A percentile compares a stretch with the other conserved stretches of the same genome.
These are phyloP conservation scores for Cystoisospora suis DNA, from an alignment of 169 alveolate genomes.

Conservation along the genomic window DNA sequence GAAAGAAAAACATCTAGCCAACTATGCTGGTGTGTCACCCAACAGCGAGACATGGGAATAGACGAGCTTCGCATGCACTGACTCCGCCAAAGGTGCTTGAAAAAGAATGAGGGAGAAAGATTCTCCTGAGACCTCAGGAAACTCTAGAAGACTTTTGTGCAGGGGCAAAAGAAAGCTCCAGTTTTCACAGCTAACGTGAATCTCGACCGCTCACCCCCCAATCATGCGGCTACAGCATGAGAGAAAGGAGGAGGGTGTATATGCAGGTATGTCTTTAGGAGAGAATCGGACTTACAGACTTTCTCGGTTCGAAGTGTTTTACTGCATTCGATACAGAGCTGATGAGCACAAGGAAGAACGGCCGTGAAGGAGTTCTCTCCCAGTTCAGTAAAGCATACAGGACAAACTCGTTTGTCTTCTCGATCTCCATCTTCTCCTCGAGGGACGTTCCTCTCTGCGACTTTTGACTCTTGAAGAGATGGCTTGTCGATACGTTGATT, in stretches of 20 bases:
- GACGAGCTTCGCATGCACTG: too few species aligned
- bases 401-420: constrained; percentile 22
- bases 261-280: background rate
- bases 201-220: background rate
- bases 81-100: too few species aligned
- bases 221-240: background rate
- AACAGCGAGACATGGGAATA: too few species aligned
- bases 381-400: constrained; percentile 39
- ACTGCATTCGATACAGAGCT: constrained; percentile 37
- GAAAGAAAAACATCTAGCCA: too few species aligned
- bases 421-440: constrained; percentile 36
- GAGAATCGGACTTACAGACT: background rate
- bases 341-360: constrained; percentile 64
- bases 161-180: too few species aligned
- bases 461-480: too few species aligned
- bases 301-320: constrained; percentile 32
- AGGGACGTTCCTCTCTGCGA: background rate
- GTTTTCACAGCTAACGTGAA: too few species aligned
- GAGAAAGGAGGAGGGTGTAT: background rate
- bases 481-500: too few species aligned
- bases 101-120: too few species aligned
- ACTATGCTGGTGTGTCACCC: too few species aligned
- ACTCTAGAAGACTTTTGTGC: too few species aligned
- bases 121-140: too few species aligned
- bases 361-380: constrained; percentile 16